phyloP scores from a whole-genome alignment of 1,139 yeast genomes.

The Geotrichum reessii region DNA sequence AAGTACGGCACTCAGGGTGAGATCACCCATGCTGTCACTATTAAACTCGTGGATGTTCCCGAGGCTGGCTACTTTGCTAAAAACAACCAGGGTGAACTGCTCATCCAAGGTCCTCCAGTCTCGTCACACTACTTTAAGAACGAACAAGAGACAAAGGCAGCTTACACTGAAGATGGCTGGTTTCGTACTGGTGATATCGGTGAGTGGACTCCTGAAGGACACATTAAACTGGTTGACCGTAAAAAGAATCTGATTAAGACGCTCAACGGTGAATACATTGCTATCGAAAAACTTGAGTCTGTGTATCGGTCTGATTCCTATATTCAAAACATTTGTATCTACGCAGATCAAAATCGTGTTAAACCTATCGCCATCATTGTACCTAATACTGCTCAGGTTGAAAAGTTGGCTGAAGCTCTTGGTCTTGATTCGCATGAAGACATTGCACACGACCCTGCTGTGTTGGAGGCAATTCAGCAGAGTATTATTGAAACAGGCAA shows the following conservation, averaged over 20 bases:
- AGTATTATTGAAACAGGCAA: slow-evolving; percentile 69
- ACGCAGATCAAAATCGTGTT: slow-evolving; percentile 79
- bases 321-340: slow-evolving; percentile 81
- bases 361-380: slow-evolving; percentile 90
- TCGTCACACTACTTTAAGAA: slow-evolving; percentile 76
- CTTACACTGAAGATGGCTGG: slow-evolving; percentile 86
- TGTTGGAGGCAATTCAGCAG: slow-evolving; percentile 51
- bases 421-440: slow-evolving; percentile 50
- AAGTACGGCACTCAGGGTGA: slow-evolving; percentile 78
- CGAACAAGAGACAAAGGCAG: slow-evolving; percentile 69
- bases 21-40: slow-evolving; percentile 74
- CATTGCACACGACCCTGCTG: slow-evolving; percentile 52
- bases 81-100: slow-evolving; percentile 89
- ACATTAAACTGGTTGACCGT: slow-evolving; percentile 81
- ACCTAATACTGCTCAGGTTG: slow-evolving; percentile 67
- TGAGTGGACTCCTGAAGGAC: slow-evolving; percentile 82
- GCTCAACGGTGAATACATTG: slow-evolving; percentile 94
- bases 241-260: slow-evolving; percentile 96
- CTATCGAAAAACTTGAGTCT: slow-evolving; percentile 82
- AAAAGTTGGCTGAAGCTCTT: slow-evolving; percentile 51
- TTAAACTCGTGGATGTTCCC: slow-evolving; percentile 82
- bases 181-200: slow-evolving; percentile 97
- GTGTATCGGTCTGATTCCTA: slow-evolving; percentile 74
- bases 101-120: slow-evolving; percentile 69
- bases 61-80: slow-evolving; percentile 92